Conservation (phyloP, 2,329 filamentous ascomycete genomes). For the Paraconiothyrium sp. region DNA sequence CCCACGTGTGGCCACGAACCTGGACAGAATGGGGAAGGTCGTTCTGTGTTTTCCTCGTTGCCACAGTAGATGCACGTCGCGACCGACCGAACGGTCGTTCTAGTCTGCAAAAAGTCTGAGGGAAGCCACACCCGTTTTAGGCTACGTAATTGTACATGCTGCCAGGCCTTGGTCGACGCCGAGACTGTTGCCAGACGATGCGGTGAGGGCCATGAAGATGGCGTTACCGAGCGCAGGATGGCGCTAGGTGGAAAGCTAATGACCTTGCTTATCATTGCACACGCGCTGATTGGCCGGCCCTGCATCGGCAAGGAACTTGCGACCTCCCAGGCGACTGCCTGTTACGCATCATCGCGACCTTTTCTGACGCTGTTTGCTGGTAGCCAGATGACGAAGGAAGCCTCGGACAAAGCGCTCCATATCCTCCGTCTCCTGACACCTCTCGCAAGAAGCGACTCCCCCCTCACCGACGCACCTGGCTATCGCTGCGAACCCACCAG, state of each 20-base stretch:
- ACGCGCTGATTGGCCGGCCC: conserved; percentile 24
- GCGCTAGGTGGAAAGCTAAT: conserved; percentile 5
- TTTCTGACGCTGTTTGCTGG: conserved; percentile 15
- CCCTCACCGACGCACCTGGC: conserved; percentile 19
- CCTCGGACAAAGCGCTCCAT: conserved; percentile 1
- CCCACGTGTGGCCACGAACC: not conserved
- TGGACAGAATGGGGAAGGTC: conserved; percentile 10
- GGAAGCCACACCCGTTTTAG: conserved; percentile 13
- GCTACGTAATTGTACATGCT: conserved; percentile 9
- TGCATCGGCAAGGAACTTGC: conserved; percentile 15
- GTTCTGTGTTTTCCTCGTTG: conserved; percentile 13
- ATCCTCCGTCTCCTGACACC: conserved; percentile 8
- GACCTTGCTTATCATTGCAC: conserved; percentile 22
- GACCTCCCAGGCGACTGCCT: conserved; percentile 15
- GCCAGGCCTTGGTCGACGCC: not conserved
- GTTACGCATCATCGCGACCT: conserved; percentile 16
- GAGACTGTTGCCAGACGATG: not conserved
- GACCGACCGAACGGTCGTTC: not conserved
- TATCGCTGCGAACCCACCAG: conserved; percentile 21
- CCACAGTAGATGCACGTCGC: conserved; percentile 8
- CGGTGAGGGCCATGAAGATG: not conserved
- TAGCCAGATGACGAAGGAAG: conserved; percentile 12
- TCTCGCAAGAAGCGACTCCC: conserved; percentile 20
- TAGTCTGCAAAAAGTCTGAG: conserved; percentile 11
- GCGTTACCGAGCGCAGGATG: not conserved